Percentiles rank a stretch among this genome's conserved stretches.
phyloP scores from a whole-genome alignment of 1,139 yeast species.

The Hyphopichia pseudoburtonii region DNA sequence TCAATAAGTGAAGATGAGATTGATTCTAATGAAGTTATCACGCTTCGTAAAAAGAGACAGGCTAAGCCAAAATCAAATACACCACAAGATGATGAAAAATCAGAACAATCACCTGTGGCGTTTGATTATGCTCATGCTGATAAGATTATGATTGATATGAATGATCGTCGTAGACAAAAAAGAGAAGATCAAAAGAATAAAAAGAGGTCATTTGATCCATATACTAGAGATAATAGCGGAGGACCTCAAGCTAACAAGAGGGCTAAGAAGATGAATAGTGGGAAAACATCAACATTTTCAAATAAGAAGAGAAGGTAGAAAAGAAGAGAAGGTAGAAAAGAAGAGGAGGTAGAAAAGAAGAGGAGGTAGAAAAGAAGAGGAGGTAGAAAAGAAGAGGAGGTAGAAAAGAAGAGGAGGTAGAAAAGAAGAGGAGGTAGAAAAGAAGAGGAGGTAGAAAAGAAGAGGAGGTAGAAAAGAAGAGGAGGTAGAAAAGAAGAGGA shows the following conservation, averaged over 20 bases:
- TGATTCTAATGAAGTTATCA: conserved; percentile 55
- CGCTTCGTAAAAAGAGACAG: conserved; percentile 42
- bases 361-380: too few species aligned
- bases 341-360: background rate
- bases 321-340: background rate
- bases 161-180: conserved; percentile 18
- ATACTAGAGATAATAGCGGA: conserved; percentile 39
- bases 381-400: too few species aligned
- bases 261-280: conserved; percentile 36
- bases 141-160: conserved; percentile 39
- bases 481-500: too few species aligned
- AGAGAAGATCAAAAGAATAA: conserved; percentile 23
- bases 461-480: too few species aligned
- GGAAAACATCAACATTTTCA: conserved; percentile 51
- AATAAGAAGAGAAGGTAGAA: conserved; percentile 15
- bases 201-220: conserved; percentile 64
- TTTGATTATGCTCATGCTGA: conserved; percentile 52
- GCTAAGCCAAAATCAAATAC: conserved; percentile 7
- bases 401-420: too few species aligned
- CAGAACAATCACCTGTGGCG: conserved; percentile 18
- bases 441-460: too few species aligned
- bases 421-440: too few species aligned
- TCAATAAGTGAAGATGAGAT: conserved; percentile 11
- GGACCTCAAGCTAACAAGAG: conserved; percentile 56
- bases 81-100: conserved; percentile 10